Percentiles rank a stretch among this genome's conserved stretches.
These are phyloP conservation scores for Termitomyces bulborhizus DNA, from an alignment of 768 basidiomycete genomes.

Conservation along the genomic window DNA sequence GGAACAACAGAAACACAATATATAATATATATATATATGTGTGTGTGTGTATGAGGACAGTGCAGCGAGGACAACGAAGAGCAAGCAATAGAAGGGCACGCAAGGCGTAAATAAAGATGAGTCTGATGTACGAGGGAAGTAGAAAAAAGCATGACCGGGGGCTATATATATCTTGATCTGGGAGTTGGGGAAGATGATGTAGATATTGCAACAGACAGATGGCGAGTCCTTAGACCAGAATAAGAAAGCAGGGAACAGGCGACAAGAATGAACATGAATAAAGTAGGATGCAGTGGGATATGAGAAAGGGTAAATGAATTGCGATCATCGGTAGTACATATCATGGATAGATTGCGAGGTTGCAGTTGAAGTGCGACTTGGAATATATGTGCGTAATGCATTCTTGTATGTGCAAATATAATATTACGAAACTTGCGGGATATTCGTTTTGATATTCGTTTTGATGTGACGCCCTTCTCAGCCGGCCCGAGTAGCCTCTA, in stretches of 20 bases:
- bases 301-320: constrained; percentile 13
- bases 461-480: constrained; percentile 21
- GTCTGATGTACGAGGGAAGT: constrained; percentile 7
- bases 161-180: constrained; percentile 13
- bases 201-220: constrained; percentile 21
- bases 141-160: constrained; percentile 10
- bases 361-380: constrained; percentile 19
- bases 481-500: constrained; percentile 44
- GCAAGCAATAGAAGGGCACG: constrained; percentile 10
- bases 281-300: constrained; percentile 19
- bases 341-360: constrained; percentile 19
- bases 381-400: constrained; percentile 19
- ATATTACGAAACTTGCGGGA: constrained; percentile 17
- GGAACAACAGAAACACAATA: constrained; percentile 9
- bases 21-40: constrained; percentile 5
- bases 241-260: constrained; percentile 10
- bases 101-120: constrained; percentile 8
- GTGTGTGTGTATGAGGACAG: constrained; percentile 6
- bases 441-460: constrained; percentile 19
- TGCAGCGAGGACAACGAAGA: constrained; percentile 13
- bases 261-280: constrained; percentile 19
- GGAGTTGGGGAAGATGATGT: constrained; percentile 12
- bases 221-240: constrained; percentile 16
- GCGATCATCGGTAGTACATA: constrained; percentile 23
- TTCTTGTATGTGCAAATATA: constrained; percentile 20